Conservation (phyloP, 2,329 filamentous ascomycete genomes). For the Ilyonectria robusta region DNA sequence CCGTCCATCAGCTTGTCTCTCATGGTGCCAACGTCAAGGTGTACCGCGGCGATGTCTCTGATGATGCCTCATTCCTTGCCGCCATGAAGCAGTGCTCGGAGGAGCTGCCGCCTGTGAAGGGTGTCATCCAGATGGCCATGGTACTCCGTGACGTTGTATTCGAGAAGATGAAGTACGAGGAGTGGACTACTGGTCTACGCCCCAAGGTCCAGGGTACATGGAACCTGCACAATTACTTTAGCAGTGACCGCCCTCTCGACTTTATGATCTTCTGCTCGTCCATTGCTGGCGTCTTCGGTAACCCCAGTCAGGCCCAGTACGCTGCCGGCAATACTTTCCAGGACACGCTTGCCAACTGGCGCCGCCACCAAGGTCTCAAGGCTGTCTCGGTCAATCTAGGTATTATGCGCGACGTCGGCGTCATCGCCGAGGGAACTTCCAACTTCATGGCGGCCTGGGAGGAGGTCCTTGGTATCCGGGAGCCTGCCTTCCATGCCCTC, state of each 20-base stretch:
- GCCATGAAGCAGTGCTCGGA: too few relatives aligned
- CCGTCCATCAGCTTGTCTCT: neutral
- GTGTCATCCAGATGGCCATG: slow-evolving; percentile 27
- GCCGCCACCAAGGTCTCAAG: slow-evolving; percentile 13
- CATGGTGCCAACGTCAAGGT: too few relatives aligned
- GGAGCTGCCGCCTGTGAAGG: slow-evolving; percentile 20
- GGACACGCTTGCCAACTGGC: slow-evolving; percentile 22
- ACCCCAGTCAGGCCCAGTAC: slow-evolving; percentile 43
- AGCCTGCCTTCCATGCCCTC: too few relatives aligned
- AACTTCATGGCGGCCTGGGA: too few relatives aligned
- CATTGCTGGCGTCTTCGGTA: slow-evolving; percentile 50
- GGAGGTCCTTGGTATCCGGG: too few relatives aligned
- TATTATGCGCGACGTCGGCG: slow-evolving; percentile 43
- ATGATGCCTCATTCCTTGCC: too few relatives aligned
- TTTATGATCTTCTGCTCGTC: slow-evolving; percentile 56
- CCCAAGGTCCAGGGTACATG: slow-evolving; percentile 54
- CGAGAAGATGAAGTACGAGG: slow-evolving; percentile 52
- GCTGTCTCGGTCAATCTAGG: slow-evolving; percentile 32
- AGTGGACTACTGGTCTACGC: slow-evolving; percentile 43
- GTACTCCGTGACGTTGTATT: slow-evolving; percentile 37
- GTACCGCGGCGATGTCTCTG: too few relatives aligned
- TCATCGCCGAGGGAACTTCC: slow-evolving; percentile 28
- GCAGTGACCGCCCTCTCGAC: slow-evolving; percentile 38
- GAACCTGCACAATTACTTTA: slow-evolving; percentile 50
- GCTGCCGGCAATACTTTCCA: slow-evolving; percentile 52